Percentiles rank a stretch among this genome's conserved stretches.
These are phyloP conservation scores for Didymella lethalis DNA, from an alignment of 2,329 filamentous ascomycete genomes.

Conservation along the genomic window DNA sequence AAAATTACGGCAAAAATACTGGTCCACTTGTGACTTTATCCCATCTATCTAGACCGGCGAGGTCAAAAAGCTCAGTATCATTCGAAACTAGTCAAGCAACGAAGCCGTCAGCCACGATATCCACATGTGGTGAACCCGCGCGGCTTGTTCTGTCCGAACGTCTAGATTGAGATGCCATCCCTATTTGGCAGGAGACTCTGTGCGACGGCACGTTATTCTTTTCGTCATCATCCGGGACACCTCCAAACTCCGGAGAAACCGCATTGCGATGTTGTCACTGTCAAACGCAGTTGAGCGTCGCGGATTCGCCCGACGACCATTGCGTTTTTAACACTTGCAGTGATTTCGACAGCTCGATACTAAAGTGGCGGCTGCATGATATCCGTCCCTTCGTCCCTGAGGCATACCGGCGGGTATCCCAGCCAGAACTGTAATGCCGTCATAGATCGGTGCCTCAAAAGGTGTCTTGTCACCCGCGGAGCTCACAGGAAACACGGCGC, in stretches of 20 bases:
- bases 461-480: slow-evolving; percentile 7
- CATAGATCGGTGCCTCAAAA: slow-evolving; percentile 9
- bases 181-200: neutral
- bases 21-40: neutral
- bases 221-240: neutral
- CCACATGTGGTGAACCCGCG: neutral
- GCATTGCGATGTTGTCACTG: neutral
- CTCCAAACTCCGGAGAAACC: neutral
- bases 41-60: neutral
- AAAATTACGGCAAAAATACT: neutral
- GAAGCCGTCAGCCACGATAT: slow-evolving; percentile 1
- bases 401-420: neutral
- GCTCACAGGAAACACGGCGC: neutral
- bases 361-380: slow-evolving; percentile 8
- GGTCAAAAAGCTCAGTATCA: neutral
- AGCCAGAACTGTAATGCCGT: slow-evolving; percentile 4
- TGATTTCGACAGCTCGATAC: slow-evolving; percentile 3
- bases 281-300: neutral
- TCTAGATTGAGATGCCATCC: neutral
- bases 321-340: neutral
- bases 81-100: neutral
- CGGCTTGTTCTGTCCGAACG: neutral
- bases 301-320: neutral
- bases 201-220: neutral
- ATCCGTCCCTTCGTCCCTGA: neutral